Percentiles rank a stretch among this genome's conserved stretches.
Evolutionary conservation across 1,284 basidiomycete species (phyloP).

Genomic region (Veloboletus limbatus): DNA sequence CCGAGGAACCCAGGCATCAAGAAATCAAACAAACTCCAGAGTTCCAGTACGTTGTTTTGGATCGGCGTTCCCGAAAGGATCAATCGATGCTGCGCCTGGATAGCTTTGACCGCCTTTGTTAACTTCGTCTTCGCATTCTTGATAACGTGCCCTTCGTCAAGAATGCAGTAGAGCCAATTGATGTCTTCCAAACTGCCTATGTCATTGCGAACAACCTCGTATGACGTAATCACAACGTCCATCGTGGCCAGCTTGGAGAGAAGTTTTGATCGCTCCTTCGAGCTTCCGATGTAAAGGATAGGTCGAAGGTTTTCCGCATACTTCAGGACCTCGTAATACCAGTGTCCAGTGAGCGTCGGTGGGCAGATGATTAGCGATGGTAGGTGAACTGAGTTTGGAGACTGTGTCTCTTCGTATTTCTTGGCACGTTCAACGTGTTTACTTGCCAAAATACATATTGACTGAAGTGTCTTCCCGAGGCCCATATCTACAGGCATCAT

Average conservation of each 20-base stretch:
- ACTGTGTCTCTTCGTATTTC: slow-evolving; percentile 63
- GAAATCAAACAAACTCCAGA: slow-evolving; percentile 99
- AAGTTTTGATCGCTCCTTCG: slow-evolving; percentile 78
- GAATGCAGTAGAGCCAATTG: slow-evolving; percentile 94
- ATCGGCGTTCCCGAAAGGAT: slow-evolving; percentile 98
- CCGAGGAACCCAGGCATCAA: slow-evolving; percentile 99
- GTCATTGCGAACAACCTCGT: slow-evolving; percentile 97
- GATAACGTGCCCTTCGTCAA: slow-evolving; percentile 99
- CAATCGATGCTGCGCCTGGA: slow-evolving; percentile 89
- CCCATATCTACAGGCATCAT: slow-evolving; percentile 81
- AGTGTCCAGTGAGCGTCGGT: slow-evolving; percentile 96
- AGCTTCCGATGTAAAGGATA: slow-evolving; percentile 87
- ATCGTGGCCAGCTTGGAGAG: slow-evolving; percentile 64
- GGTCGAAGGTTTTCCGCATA: slow-evolving; percentile 87
- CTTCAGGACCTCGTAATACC: slow-evolving; percentile 97
- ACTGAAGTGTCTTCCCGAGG: slow-evolving; percentile 96
- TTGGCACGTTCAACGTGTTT: slow-evolving; percentile 88
- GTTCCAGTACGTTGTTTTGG: slow-evolving; percentile 97
- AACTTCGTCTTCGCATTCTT: slow-evolving; percentile 99
- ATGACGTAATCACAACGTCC: slow-evolving; percentile 95
- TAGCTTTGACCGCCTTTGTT: slow-evolving; percentile 92
- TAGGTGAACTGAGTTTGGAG: slow-evolving; percentile 80
- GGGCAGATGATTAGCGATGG: slow-evolving; percentile 97
- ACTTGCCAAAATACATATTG: slow-evolving; percentile 95
- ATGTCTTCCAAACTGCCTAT: slow-evolving; percentile 73